Conservation (phyloP, 768 basidiomycete species). For the Boletus vinaceobasis region DNA sequence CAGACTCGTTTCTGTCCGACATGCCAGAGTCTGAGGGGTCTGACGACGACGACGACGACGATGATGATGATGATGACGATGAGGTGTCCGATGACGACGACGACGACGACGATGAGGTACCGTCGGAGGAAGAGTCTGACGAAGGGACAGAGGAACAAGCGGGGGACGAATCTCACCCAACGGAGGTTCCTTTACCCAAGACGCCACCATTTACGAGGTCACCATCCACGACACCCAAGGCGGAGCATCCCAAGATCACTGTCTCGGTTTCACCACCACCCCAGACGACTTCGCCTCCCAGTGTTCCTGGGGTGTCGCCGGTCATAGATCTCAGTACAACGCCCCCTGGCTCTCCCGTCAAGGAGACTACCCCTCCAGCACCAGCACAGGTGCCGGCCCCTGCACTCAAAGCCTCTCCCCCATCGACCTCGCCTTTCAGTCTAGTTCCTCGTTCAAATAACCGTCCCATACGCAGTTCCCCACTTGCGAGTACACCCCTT, state of each 20-base stretch:
- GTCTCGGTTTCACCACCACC: conserved; percentile 33
- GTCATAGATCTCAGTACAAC: conserved; percentile 51
- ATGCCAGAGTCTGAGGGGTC: conserved; percentile 23
- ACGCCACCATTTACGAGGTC: conserved; percentile 46
- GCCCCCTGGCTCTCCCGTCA: conserved; percentile 61
- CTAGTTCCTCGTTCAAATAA: conserved; percentile 46
- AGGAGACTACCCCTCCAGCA: conserved; percentile 32
- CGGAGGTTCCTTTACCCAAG: conserved; percentile 14
- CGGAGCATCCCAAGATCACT: conserved; percentile 43
- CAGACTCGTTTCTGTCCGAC: conserved; percentile 27
- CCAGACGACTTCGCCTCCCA: conserved; percentile 20
- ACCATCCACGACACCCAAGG: conserved; percentile 57
- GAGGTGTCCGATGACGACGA: neutral
- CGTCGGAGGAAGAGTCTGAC: conserved; percentile 1
- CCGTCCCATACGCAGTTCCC: conserved; percentile 72
- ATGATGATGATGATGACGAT: too few relatives aligned
- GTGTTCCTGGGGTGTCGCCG: conserved; percentile 27
- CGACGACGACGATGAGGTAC: neutral
- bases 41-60: neutral
- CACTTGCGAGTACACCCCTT: conserved; percentile 55
- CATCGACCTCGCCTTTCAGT: conserved; percentile 38
- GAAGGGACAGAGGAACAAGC: conserved; percentile 17
- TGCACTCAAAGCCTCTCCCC: conserved; percentile 15
- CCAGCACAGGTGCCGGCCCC: conserved; percentile 15
- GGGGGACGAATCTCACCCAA: conserved; percentile 19